These are phyloP conservation scores for Karstenula rhodostoma DNA, from an alignment of 2,329 filamentous ascomycete genomes.

Conservation along the genomic window DNA sequence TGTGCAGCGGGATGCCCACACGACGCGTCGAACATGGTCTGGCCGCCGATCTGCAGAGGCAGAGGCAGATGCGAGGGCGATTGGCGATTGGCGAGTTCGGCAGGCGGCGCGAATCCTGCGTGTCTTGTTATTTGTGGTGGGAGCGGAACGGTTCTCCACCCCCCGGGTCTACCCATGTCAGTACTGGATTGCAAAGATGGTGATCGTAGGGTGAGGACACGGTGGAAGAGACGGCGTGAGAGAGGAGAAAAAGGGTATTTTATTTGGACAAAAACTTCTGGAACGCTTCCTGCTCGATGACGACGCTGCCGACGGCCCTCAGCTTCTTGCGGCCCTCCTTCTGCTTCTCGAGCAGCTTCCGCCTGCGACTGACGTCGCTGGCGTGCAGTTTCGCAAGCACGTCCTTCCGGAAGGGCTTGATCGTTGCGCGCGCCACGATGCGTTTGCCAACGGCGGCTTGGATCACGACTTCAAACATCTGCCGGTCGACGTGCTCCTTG, in stretches of 20 bases:
- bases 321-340: slow-evolving; percentile 93
- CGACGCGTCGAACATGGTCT: not conserved
- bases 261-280: slow-evolving; percentile 87
- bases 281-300: slow-evolving; percentile 96
- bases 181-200: not conserved
- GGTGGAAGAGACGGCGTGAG: not conserved
- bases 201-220: not conserved
- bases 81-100: too few relatives aligned
- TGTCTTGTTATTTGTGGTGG: not conserved
- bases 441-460: slow-evolving; percentile 85
- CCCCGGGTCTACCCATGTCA: too few relatives aligned
- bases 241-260: not conserved
- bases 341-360: slow-evolving; percentile 93
- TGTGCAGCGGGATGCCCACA: not conserved
- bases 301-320: slow-evolving; percentile 81
- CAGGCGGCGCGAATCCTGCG: not conserved
- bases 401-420: slow-evolving; percentile 97
- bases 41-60: not conserved
- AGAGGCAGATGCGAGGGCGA: not conserved
- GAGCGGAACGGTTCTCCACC: slow-evolving; percentile 1
- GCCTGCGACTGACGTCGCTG: slow-evolving; percentile 80
- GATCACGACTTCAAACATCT: slow-evolving; percentile 97
- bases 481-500: slow-evolving; percentile 93
- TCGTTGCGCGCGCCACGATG: slow-evolving; percentile 88
- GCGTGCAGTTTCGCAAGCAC: slow-evolving; percentile 93